Base-by-base conservation (phyloP, 345 rosid genomes). In the Boechera divaricarpa region DNA sequence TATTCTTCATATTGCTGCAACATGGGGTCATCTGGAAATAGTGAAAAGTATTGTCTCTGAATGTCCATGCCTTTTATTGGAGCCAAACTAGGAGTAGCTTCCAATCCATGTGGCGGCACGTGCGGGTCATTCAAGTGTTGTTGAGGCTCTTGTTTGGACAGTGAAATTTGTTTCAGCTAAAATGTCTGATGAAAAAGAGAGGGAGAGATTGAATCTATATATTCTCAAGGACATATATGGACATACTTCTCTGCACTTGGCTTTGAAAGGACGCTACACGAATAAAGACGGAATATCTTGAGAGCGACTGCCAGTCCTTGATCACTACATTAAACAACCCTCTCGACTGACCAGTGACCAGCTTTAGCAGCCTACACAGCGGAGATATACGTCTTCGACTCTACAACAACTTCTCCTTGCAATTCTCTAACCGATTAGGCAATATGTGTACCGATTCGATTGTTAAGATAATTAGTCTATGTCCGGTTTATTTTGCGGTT, bases 191-290 rank as follows among this genome's bases (percentile, higher is more conserved):
- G 26, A 64, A 7, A 15, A 45, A 45, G 15, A 63, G 0, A 45
- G 4, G 28, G 26, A 64, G 38, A 9, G 2, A 5, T 32, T 29
- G 5, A 31, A 64, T 29, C 4, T 15, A 2, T 73, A 62, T 63
- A 4, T 36, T 52, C 0, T 62, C 7, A 54, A 10, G 15, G 63
- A 83, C n/a, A 10, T 0, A 6, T 6, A 73, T 12, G 86, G 78
- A 48, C 42, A 78, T 35, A 78, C 86, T 2, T 38, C 86, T 36
- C 52, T 79, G 38, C 71, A 81, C 13, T 28, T 39, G n/a, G 84
- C 83, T 0, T 44, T 56, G 62, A 63, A 53, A 7, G 64, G n/a
- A 2, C n/a, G 0, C 6, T 2, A 21, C 24, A 21, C 24, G 24
- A 1, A 21, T 21, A 21, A 21, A 21, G 21, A 21, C 21, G 1